Percentiles rank a stretch among this genome's conserved stretches.
Evolutionary conservation across 768 basidiomycete species (phyloP).

Genomic region (Xerocomellus intermedius): DNA sequence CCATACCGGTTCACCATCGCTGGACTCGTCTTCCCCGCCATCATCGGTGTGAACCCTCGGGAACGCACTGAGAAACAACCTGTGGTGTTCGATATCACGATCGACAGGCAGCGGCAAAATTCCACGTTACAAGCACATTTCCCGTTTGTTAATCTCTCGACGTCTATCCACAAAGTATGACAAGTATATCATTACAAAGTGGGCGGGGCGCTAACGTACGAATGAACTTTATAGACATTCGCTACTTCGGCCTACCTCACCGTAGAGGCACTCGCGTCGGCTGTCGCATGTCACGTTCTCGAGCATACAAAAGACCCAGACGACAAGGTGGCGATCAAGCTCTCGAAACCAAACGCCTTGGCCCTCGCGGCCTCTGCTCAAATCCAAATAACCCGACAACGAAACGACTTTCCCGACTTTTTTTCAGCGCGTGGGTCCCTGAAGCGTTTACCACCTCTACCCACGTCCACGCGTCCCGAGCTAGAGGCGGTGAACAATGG

Average conservation of each 20-base stretch:
- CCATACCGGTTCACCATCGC: slow-evolving; percentile 28
- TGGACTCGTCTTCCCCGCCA: slow-evolving; percentile 48
- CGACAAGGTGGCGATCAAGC: slow-evolving; percentile 47
- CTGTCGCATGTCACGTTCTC: slow-evolving; percentile 49
- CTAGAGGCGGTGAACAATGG: too few species aligned
- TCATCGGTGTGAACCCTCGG: slow-evolving; percentile 67
- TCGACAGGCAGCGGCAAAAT: slow-evolving; percentile 15
- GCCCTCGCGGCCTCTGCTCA: slow-evolving; percentile 64
- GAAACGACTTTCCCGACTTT: slow-evolving; percentile 34
- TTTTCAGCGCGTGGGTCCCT: background rate
- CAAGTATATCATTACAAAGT: background rate
- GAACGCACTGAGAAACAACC: slow-evolving; percentile 67
- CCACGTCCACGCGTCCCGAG: background rate
- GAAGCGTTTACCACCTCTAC: background rate
- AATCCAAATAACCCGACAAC: slow-evolving; percentile 54
- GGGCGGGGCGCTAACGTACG: background rate
- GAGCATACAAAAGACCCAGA: slow-evolving; percentile 18
- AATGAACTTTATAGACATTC: slow-evolving; percentile 40
- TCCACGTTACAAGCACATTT: background rate
- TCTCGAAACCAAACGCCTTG: slow-evolving; percentile 71
- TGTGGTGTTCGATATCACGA: slow-evolving; percentile 50
- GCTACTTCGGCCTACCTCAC: slow-evolving; percentile 53
- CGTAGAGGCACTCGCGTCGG: slow-evolving; percentile 67
- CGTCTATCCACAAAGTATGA: slow-evolving; percentile 31
- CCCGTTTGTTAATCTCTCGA: slow-evolving; percentile 24